phyloP scores from a whole-genome alignment of 1,284 basidiomycete genomes.

The Vanrija pseudolonga region DNA sequence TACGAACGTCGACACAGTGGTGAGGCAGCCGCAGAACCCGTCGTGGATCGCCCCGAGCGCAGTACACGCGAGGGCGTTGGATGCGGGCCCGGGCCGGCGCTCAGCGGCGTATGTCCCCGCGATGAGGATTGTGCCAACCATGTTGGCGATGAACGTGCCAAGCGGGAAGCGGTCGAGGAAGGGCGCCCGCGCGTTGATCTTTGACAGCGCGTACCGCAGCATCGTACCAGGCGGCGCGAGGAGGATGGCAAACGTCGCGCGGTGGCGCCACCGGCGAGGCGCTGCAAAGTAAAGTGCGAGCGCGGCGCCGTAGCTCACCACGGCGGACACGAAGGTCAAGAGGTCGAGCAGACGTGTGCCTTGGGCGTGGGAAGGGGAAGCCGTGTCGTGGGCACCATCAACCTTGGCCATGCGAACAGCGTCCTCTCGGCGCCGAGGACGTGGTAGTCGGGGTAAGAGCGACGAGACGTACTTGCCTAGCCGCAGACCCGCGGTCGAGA shows the following conservation, averaged over 20 bases:
- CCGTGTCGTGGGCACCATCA: slow-evolving; percentile 26
- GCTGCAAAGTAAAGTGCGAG: slow-evolving; percentile 75
- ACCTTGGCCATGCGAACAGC: too few relatives aligned
- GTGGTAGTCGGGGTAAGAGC: slow-evolving; percentile 57
- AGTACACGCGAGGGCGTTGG: slow-evolving; percentile 57
- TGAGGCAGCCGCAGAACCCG: slow-evolving; percentile 93
- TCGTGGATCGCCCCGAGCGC: slow-evolving; percentile 76
- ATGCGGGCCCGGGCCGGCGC: slow-evolving; percentile 45
- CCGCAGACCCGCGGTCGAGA: slow-evolving; percentile 56
- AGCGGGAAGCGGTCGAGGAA: slow-evolving; percentile 62
- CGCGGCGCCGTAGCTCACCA: slow-evolving; percentile 51
- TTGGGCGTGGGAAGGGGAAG: slow-evolving; percentile 19
- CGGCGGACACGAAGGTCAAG: slow-evolving; percentile 39
- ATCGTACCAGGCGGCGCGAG: slow-evolving; percentile 87
- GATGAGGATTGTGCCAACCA: slow-evolving; percentile 72
- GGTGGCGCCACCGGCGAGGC: slow-evolving; percentile 65
- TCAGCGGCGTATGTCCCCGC: slow-evolving; percentile 69
- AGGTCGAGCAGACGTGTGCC: slow-evolving; percentile 34
- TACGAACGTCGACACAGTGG: slow-evolving; percentile 90
- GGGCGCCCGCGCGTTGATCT: slow-evolving; percentile 62
- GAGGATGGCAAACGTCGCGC: slow-evolving; percentile 81
- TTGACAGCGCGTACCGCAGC: slow-evolving; percentile 73
- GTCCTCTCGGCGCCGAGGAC: slow-evolving; percentile 62
- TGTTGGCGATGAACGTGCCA: slow-evolving; percentile 85
- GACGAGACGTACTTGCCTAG: slow-evolving; percentile 36